Base-by-base conservation (phyloP, 139 green algal genomes). In the Mesotaenium endlicherianum region DNA sequence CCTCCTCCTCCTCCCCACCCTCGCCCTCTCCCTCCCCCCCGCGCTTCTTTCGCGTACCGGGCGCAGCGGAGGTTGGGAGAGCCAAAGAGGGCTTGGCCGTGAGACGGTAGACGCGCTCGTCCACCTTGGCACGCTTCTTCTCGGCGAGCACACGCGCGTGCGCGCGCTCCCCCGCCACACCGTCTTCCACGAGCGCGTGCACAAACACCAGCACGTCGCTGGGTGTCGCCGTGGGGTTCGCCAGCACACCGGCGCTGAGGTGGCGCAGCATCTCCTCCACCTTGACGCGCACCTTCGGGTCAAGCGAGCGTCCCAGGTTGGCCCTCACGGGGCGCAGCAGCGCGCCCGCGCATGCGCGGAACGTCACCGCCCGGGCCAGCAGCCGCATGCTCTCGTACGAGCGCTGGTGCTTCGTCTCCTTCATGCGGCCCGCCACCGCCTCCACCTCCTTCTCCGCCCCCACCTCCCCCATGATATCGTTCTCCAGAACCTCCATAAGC, bases 181-280 rank as follows among this genome's bases (percentile, higher is more conserved):
- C 89, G 2, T 85, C 83, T 38, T 90, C 72, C 78, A 95, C 45
- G 31, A 79, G 42, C 1, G 69, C 41, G 69, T 93, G 86, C 31
- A 92, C 77, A 69, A 94, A 94, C 64, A 92, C 75, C 44, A 92
- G 80, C 49, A 97, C 30, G 49, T 93, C 88, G 31, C 88, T 41
- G 1, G 91, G 60, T 0, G 44, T 87, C 2, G 91, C 91, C 11
- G 86, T 93, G 8, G 90, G 90, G 84, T 97, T 97, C 11, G 70
- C 72, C 31, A 84, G 49, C 20, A 96, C 40, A n/a, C 95, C 95
- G 1, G 89, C 86, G 0, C 90, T 85, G 2, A 93, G 91, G 44
- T 91, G 77, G 75, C 91, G 80, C 53, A 98, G 91, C 83, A 98
- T 91, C 83, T 85, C 81, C 36, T 70, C 42, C 49, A 98, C 84